Percentiles rank a stretch among this genome's conserved stretches.
Conservation (phyloP, 371 early-diverging fungal species). For the Syncephalastrum sp. region DNA sequence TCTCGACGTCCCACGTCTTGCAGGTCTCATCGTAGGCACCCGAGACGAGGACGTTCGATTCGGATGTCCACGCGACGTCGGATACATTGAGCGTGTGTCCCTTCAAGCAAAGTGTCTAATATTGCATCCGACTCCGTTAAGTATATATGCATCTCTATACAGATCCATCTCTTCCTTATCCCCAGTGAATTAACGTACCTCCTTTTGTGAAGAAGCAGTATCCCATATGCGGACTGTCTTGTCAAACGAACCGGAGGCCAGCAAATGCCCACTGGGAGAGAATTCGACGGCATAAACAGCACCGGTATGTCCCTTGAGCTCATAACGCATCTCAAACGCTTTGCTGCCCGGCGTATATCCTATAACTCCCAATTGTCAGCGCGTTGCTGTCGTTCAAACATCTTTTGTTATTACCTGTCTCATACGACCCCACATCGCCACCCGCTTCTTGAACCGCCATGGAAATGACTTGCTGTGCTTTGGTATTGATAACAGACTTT, state of each 20-base stretch:
- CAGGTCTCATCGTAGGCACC: conserved; percentile 85
- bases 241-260: conserved; percentile 90
- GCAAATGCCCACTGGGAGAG: conserved; percentile 75
- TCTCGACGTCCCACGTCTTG: conserved; percentile 82
- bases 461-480: conserved; percentile 46
- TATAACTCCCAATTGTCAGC: conserved; percentile 4
- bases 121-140: no score
- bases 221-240: conserved; percentile 92
- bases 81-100: conserved; percentile 82
- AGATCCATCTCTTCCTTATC: no score
- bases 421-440: conserved; percentile 38
- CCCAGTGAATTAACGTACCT: conserved; percentile 36
- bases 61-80: conserved; percentile 77
- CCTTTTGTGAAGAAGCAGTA: conserved; percentile 65
- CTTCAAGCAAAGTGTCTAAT: conserved; percentile 54
- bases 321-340: conserved; percentile 50
- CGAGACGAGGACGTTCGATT: conserved; percentile 74
- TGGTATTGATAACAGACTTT: conserved; percentile 15
- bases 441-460: conserved; percentile 50
- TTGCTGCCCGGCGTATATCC: conserved; percentile 42
- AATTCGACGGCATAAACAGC: conserved; percentile 85
- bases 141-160: no score
- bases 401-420: conserved; percentile 20
- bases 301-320: conserved; percentile 76
- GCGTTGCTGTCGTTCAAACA: no score